Conservation (phyloP, 164 flowering plant species). For the Magnolia changhungtana region DNA sequence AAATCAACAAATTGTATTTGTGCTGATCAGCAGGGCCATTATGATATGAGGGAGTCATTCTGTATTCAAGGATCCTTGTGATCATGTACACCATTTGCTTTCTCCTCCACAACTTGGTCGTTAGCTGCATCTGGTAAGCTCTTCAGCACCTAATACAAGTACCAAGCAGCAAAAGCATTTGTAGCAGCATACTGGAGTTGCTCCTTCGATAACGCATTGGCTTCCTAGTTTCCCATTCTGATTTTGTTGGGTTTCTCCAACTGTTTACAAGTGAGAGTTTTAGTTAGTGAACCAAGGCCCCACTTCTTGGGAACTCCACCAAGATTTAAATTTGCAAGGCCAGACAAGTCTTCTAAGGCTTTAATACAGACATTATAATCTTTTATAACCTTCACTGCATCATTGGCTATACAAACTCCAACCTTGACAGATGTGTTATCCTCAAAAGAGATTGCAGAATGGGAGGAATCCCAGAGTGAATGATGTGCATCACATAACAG, state of each 20-base stretch:
- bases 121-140: slow-evolving; percentile 39
- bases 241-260: slow-evolving; percentile 52
- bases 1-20: too few species aligned
- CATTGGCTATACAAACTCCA: slow-evolving; percentile 64
- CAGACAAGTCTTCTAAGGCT: slow-evolving; percentile 51
- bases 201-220: slow-evolving; percentile 40
- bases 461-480: slow-evolving; percentile 80
- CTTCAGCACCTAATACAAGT: slow-evolving; percentile 56
- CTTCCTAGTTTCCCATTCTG: slow-evolving; percentile 81
- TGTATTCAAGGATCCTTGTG: neutral
- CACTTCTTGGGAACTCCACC: slow-evolving; percentile 45
- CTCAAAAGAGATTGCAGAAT: slow-evolving; percentile 54
- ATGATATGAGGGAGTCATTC: neutral
- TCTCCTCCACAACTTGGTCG: slow-evolving; percentile 11
- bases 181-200: slow-evolving; percentile 75
- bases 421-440: slow-evolving; percentile 62
- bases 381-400: slow-evolving; percentile 56
- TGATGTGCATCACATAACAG: slow-evolving; percentile 82
- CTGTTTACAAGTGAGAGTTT: slow-evolving; percentile 61
- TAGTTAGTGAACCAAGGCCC: slow-evolving; percentile 62
- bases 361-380: slow-evolving; percentile 61
- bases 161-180: slow-evolving; percentile 85
- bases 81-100: slow-evolving; percentile 2
- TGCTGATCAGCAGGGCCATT: too few species aligned
- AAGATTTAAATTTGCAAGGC: slow-evolving; percentile 64